These are phyloP conservation scores for Ulmus americana DNA, from an alignment of 331 rosid species.

Conservation along the genomic window DNA sequence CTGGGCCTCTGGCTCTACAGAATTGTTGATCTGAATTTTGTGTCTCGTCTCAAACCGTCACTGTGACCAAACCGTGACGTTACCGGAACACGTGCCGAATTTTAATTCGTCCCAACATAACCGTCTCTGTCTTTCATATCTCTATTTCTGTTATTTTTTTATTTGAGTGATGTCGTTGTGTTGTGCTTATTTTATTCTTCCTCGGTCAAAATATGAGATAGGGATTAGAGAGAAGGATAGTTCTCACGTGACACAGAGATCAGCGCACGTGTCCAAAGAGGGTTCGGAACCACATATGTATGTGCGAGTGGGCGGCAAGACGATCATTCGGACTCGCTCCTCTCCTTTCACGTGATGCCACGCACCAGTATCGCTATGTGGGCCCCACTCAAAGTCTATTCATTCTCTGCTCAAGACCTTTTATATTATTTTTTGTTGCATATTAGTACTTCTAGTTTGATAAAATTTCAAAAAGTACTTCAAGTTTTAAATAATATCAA, in stretches of 20 bases:
- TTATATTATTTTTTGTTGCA: too few species aligned
- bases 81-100: background rate
- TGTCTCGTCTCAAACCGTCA: conserved; percentile 2
- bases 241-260: conserved; percentile 9
- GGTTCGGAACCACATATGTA: conserved; percentile 10
- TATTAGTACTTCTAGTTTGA: too few species aligned
- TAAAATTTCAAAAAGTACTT: too few species aligned
- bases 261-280: conserved; percentile 22
- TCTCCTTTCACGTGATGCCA: conserved; percentile 42
- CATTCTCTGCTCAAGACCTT: background rate
- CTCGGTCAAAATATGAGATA: too few species aligned
- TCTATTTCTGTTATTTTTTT: background rate
- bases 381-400: conserved; percentile 17
- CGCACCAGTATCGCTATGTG: conserved; percentile 17
- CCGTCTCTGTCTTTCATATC: background rate
- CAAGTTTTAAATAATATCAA: too few species aligned
- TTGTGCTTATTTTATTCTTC: background rate
- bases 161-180: background rate
- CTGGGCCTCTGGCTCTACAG: background rate
- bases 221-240: background rate
- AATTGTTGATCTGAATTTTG: background rate
- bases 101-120: background rate
- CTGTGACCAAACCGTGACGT: conserved; percentile 6
- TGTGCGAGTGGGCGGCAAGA: conserved; percentile 14
- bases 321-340: conserved; percentile 25